These are phyloP conservation scores for Wickerhamomyces bisporus DNA, from an alignment of 805 yeast species.

Conservation along the genomic window DNA sequence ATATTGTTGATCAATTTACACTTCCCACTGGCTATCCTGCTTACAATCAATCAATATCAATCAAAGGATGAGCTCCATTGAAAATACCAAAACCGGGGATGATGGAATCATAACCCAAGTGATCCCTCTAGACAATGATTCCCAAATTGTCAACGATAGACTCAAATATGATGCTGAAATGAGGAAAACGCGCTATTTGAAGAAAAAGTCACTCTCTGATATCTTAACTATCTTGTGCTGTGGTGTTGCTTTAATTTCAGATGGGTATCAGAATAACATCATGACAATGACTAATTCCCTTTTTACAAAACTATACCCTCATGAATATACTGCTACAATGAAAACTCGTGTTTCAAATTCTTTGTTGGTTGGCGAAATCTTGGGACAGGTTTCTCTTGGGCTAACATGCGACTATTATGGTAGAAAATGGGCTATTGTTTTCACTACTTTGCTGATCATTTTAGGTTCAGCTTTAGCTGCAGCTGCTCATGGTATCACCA, in stretches of 20 bases:
- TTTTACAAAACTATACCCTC: conserved; percentile 39
- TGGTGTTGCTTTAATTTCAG: conserved; percentile 72
- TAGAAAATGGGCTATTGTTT: conserved; percentile 64
- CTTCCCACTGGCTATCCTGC: too few species aligned
- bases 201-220: conserved; percentile 29
- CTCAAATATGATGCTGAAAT: conserved; percentile 18
- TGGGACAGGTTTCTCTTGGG: conserved; percentile 68
- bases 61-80: too few species aligned
- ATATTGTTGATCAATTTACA: too few species aligned
- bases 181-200: conserved; percentile 16
- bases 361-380: conserved; percentile 60
- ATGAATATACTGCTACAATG: conserved; percentile 36
- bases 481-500: conserved; percentile 58
- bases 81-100: neutral
- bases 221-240: conserved; percentile 47
- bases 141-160: too few species aligned
- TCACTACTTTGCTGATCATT: conserved; percentile 57
- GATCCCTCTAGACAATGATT: conserved; percentile 1
- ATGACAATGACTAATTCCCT: conserved; percentile 66
- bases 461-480: conserved; percentile 64
- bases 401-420: conserved; percentile 60
- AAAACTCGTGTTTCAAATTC: conserved; percentile 68
- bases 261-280: conserved; percentile 71
- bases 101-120: too few species aligned
- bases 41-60: too few species aligned